A percentile compares a stretch with the other conserved stretches of the same genome.
Evolutionary conservation across 1,284 basidiomycete genomes (phyloP).

Genomic region (Cutaneotrichosporon daszewskae): DNA sequence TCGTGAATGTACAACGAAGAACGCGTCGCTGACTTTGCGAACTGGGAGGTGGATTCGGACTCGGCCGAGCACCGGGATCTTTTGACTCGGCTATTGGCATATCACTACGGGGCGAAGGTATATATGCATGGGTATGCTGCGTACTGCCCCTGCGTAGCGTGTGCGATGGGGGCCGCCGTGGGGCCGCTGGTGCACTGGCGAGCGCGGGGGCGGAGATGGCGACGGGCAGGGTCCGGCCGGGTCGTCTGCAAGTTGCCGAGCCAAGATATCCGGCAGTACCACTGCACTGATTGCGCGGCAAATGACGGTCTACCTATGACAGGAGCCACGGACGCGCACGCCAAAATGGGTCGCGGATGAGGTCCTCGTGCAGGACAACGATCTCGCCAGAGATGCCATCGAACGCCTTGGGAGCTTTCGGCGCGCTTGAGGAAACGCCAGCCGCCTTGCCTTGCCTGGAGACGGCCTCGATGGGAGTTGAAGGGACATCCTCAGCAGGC

Average conservation of each 20-base stretch:
- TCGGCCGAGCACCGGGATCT: conserved; percentile 2
- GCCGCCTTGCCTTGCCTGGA: background rate
- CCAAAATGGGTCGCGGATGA: conserved; percentile 81
- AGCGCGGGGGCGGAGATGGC: too few species aligned
- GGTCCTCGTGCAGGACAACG: conserved; percentile 66
- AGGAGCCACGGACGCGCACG: conserved; percentile 48
- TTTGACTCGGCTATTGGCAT: background rate
- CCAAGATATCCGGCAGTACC: background rate
- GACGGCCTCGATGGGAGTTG: background rate
- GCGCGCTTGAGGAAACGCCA: too few species aligned
- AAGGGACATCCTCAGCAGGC: background rate
- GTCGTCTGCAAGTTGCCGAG: background rate
- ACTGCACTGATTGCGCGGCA: background rate
- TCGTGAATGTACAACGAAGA: too few species aligned
- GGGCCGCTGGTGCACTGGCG: too few species aligned
- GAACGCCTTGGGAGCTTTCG: conserved; percentile 39
- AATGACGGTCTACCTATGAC: too few species aligned
- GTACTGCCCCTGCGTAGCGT: too few species aligned
- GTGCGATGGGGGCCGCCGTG: too few species aligned
- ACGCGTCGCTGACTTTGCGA: too few species aligned
- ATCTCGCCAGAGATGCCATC: conserved; percentile 51
- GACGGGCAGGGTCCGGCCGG: background rate
- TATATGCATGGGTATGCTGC: background rate
- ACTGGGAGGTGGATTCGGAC: background rate
- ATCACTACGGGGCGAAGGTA: background rate